A percentile compares a stretch with the other conserved stretches of the same genome.
Evolutionary conservation across 2,329 filamentous ascomycete species (phyloP).

Genomic region (Triangularia verruculosa): DNA sequence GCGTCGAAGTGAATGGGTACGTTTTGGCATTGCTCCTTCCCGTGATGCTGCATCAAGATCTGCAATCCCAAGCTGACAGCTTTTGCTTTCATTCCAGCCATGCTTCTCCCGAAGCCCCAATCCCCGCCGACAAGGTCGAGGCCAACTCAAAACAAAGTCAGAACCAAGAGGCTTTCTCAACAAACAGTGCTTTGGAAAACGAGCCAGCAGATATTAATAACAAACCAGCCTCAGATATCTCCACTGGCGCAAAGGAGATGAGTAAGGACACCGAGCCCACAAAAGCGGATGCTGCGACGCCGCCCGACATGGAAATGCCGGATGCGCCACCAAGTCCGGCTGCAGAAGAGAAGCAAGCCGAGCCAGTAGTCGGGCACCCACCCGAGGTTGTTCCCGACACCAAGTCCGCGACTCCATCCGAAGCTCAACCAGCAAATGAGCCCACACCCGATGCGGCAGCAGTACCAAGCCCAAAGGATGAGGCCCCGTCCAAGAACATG

Average conservation of each 20-base stretch:
- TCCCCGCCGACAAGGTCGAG: conserved; percentile 7
- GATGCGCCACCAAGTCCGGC: conserved; percentile 20
- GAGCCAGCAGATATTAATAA: conserved; percentile 7
- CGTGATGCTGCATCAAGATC: neutral
- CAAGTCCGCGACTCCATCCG: neutral
- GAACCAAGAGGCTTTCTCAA: conserved; percentile 18
- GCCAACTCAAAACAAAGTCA: conserved; percentile 10
- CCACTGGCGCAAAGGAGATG: neutral
- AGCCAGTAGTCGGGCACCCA: conserved; percentile 12
- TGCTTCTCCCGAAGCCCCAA: conserved; percentile 16
- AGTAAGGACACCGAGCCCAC: conserved; percentile 45
- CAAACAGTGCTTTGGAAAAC: conserved; percentile 10
- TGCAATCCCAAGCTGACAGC: conserved; percentile 10
- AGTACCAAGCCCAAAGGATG: neutral
- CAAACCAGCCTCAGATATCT: neutral
- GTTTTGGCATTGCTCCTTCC: conserved; percentile 34
- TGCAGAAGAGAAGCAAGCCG: conserved; percentile 11
- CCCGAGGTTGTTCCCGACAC: neutral
- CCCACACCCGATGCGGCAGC: neutral
- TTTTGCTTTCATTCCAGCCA: conserved; percentile 21
- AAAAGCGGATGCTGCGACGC: conserved; percentile 41
- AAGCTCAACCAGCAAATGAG: neutral
- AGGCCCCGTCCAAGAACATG: conserved; percentile 3
- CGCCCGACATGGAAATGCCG: conserved; percentile 23
- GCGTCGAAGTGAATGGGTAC: conserved; percentile 53